Percentiles rank a stretch among this genome's conserved stretches.
These are phyloP conservation scores for Nannochloropsis granulata DNA, from an alignment of 108 stramenopile genomes.

Conservation along the genomic window DNA sequence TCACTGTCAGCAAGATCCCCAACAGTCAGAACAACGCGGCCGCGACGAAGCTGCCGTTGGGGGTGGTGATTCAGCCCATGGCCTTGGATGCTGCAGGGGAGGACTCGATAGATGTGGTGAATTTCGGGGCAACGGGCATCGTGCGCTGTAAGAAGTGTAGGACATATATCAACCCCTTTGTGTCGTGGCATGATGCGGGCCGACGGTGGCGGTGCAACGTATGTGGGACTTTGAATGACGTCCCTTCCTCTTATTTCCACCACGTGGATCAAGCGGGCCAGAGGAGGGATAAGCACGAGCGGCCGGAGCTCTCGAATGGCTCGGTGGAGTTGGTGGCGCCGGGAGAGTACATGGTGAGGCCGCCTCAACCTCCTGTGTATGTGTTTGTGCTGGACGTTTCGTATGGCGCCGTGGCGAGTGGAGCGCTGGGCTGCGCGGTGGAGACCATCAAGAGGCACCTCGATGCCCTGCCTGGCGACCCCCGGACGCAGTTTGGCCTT, in stretches of 20 bases:
- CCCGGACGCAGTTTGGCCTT: conserved; percentile 46
- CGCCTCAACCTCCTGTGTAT: conserved; percentile 89
- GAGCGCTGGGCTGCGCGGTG: conserved; percentile 62
- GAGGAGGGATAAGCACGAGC: conserved; percentile 63
- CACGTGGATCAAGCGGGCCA: conserved; percentile 77
- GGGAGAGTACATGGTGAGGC: conserved; percentile 95
- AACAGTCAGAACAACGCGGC: not conserved
- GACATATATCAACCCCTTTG: conserved; percentile 98
- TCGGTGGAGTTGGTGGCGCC: conserved; percentile 85
- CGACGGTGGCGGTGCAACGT: conserved; percentile 94
- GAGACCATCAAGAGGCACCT: conserved; percentile 61
- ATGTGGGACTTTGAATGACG: conserved; percentile 80
- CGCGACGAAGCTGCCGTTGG: conserved; percentile 27
- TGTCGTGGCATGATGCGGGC: conserved; percentile 85
- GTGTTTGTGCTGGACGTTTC: conserved; percentile 93
- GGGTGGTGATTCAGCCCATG: conserved; percentile 32
- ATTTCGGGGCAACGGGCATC: conserved; percentile 84
- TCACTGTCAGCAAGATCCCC: conserved; percentile 23
- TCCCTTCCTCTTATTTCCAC: conserved; percentile 77
- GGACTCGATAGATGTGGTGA: conserved; percentile 51
- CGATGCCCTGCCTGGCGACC: conserved; percentile 65
- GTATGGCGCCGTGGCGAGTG: conserved; percentile 59
- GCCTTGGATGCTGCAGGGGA: conserved; percentile 17
- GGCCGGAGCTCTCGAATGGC: conserved; percentile 71
- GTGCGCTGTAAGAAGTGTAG: conserved; percentile 92